Conservation (phyloP, 2,329 filamentous ascomycete species). For the Nemania sp. region DNA sequence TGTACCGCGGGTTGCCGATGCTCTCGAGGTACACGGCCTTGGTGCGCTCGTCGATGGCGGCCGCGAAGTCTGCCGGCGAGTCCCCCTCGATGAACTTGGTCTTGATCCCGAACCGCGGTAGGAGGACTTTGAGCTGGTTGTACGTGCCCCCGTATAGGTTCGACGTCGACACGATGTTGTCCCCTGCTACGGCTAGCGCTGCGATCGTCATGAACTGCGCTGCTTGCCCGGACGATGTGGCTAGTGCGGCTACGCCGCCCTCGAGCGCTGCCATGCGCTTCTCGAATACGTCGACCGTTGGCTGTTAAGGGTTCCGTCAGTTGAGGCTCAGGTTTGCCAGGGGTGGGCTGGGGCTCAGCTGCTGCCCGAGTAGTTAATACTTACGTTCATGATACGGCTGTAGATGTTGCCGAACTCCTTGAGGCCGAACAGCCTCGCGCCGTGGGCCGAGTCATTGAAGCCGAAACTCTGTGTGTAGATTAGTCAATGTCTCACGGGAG, state of each 20-base stretch:
- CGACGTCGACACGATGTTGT: slow-evolving; percentile 90
- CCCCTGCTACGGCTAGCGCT: slow-evolving; percentile 81
- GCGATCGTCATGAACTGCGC: slow-evolving; percentile 90
- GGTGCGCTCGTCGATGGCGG: slow-evolving; percentile 87
- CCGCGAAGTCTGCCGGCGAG: slow-evolving; percentile 74
- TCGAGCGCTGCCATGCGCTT: slow-evolving; percentile 95
- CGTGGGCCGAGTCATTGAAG: slow-evolving; percentile 96
- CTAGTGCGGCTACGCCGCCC: slow-evolving; percentile 84
- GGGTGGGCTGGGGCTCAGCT: too few species aligned
- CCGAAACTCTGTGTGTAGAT: slow-evolving; percentile 68
- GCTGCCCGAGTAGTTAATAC: too few species aligned
- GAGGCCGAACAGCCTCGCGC: slow-evolving; percentile 90
- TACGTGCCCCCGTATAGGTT: slow-evolving; percentile 96
- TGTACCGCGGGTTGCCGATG: slow-evolving; percentile 93
- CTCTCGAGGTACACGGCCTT: slow-evolving; percentile 92
- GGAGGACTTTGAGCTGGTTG: slow-evolving; percentile 93
- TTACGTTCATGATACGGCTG: slow-evolving; percentile 90
- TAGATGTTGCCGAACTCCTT: slow-evolving; percentile 99
- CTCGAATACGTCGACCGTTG: slow-evolving; percentile 94
- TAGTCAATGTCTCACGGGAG: slow-evolving; percentile 7
- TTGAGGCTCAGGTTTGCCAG: too few species aligned
- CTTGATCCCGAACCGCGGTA: slow-evolving; percentile 82
- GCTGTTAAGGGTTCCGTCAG: slow-evolving; percentile 53
- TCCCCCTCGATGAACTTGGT: slow-evolving; percentile 89
- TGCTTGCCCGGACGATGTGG: slow-evolving; percentile 81